Evolutionary conservation across 1,139 yeast species (phyloP), one percentile per base, ranked within the genome.

Genomic region (Candida sp.): DNA sequence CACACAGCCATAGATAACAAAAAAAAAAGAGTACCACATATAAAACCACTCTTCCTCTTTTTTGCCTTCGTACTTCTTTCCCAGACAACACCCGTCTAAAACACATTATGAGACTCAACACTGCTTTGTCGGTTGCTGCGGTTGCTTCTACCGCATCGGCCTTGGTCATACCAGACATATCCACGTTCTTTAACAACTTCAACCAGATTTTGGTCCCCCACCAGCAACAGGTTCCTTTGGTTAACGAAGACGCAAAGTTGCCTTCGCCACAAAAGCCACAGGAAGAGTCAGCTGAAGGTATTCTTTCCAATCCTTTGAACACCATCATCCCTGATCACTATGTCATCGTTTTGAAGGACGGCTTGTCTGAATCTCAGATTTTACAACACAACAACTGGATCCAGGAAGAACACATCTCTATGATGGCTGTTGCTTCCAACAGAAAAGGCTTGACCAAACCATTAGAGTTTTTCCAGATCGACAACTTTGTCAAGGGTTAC

Each of bases 331-430:
- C 92, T 37, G 83, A 68, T 50, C 69, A 63, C 49, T 75, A 73
- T 54, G 68, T 75, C 42, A 65, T 74, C 44, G 74, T 75, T 26
- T 69, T 72, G 51, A 68, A 74, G 25, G 70, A 70, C 17, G 69
- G 61, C 22, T 60, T 65, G 42, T 51, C 61, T 4, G 57, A 57
- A 7, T 54, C 60, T 3, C 67, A 62, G 41, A 74, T 81, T 37
- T 73, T 73, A 31, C 78, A 83, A 75, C 96, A 90, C 72, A 79
- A 80, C 63, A 79, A 80, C 62, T 78, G 88, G 84, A 83, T 88
- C 55, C 71, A 77, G 52, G 28, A 35, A 3, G 51, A 44, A 30
- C 49, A 56, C 37, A 40, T 35, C 23, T 31, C 46, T 22, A 47
- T 56, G 51, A 35, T 53, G 35, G 76, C 46, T 57, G 67, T 47